Conservation (phyloP, 208 protist species). For the Balamuthia mandrillaris region DNA sequence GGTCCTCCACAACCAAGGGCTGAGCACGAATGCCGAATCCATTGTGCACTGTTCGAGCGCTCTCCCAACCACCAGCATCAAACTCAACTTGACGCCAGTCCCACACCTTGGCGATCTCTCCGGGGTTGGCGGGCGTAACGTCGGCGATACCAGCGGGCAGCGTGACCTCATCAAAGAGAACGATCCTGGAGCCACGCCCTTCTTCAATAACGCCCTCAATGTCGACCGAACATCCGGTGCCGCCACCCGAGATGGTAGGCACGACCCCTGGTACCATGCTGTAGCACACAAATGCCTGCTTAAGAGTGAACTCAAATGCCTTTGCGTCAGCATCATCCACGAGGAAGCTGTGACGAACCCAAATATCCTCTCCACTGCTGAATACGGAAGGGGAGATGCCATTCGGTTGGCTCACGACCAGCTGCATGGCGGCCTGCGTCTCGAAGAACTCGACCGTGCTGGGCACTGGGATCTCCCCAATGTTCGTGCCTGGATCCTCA, state of each 20-base stretch:
- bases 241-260: not conserved
- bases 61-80: not conserved
- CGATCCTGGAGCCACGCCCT: not conserved
- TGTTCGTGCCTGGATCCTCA: not conserved
- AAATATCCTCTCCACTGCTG: not conserved
- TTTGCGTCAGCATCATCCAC: not conserved
- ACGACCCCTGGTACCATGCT: not conserved
- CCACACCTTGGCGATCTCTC: no score
- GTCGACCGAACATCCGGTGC: not conserved
- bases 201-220: slow-evolving; percentile 12
- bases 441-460: not conserved
- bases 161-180: not conserved
- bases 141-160: not conserved
- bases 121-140: not conserved
- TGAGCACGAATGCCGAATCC: slow-evolving; percentile 4
- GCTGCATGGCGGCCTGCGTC: not conserved
- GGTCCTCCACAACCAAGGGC: not conserved
- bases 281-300: not conserved
- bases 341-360: not conserved
- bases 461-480: not conserved
- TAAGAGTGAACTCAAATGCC: not conserved
- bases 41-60: not conserved
- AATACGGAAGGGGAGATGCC: not conserved
- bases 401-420: not conserved
- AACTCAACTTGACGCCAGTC: not conserved